Evolutionary conservation across 345 rosid genomes (phyloP), one percentile per base, ranked within the genome.

Genomic region (Hirschfeldia incana): DNA sequence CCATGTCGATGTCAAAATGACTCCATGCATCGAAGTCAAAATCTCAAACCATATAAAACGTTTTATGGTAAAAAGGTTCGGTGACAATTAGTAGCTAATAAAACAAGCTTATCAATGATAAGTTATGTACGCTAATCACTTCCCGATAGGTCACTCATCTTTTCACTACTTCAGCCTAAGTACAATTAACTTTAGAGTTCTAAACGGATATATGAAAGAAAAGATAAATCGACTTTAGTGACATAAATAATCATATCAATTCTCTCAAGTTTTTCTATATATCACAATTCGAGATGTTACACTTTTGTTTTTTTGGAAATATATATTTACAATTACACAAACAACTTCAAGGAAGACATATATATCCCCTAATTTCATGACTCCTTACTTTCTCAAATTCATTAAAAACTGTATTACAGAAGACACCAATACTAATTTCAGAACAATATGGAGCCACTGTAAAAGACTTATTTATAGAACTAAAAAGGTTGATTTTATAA

Each of bases 1-100:
- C 55, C 57, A 65, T 32, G 44, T 39, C 8, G 73, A 80, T 65
- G 73, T 65, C 80, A 70, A 75, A 64, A 75, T 75, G 76, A 75
- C 76, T 55, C 75, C 75, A 80, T 70, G 79, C 61, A 46, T 62
- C 72, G n/a, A 75, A 80, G 83, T 75, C 69, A 80, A 80, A 65
- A 61, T 71, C 4, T 3, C 2, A 49, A 61, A 46, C n/a, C 1
- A 32, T 33, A 58, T 76, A 12, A 57, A 65, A 13, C 8, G 9
- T 12, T 53, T 75, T 15, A 3, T 10, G 30, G 29, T 42, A 29
- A 76, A 53, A 53, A 53, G 26, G 66, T 28, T 67, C 6, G 72
- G 72, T 57, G 42, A 67, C 64, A 65, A 26, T 34, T 2, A 53
- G 26, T 16, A 11, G 7, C 3, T 8, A 39, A 60, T 60, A 1